Percentiles rank a stretch among this genome's conserved stretches.
Evolutionary conservation across 345 rosid genomes (phyloP).

Genomic region (Atalantia buxifolia): DNA sequence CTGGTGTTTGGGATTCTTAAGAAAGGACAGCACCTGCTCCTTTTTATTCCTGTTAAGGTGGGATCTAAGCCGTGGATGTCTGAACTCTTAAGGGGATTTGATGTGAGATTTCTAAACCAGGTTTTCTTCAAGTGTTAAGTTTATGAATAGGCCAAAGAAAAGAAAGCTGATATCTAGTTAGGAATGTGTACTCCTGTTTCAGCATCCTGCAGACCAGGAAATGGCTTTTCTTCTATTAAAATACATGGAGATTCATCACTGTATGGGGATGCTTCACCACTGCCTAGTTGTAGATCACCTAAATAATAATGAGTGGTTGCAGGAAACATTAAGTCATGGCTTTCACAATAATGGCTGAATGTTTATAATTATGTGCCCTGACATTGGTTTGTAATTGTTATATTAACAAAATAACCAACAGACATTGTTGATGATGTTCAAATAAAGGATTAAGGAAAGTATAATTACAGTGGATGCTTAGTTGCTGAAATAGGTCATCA

Average conservation of each 20-base stretch:
- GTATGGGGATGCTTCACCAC: not conserved
- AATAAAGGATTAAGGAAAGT: not conserved
- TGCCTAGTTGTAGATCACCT: not conserved
- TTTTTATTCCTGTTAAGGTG: no score
- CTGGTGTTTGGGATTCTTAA: no score
- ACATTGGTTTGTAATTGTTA: not conserved
- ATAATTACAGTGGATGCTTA: not conserved
- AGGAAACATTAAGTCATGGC: not conserved
- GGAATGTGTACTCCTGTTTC: no score
- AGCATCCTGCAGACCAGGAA: no score
- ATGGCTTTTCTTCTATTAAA: no score
- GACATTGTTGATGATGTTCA: not conserved
- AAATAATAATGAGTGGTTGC: not conserved
- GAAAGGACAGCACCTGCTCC: no score
- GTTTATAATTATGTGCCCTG: not conserved
- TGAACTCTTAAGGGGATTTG: no score
- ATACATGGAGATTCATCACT: not conserved
- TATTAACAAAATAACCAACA: not conserved
- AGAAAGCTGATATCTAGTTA: no score
- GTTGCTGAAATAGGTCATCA: not conserved
- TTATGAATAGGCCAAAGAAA: no score
- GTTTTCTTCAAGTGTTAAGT: no score
- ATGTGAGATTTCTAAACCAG: no score
- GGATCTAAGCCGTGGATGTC: no score
- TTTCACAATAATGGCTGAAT: not conserved